Conservation (phyloP, 2,329 filamentous ascomycete species). For the Claviceps africana region DNA sequence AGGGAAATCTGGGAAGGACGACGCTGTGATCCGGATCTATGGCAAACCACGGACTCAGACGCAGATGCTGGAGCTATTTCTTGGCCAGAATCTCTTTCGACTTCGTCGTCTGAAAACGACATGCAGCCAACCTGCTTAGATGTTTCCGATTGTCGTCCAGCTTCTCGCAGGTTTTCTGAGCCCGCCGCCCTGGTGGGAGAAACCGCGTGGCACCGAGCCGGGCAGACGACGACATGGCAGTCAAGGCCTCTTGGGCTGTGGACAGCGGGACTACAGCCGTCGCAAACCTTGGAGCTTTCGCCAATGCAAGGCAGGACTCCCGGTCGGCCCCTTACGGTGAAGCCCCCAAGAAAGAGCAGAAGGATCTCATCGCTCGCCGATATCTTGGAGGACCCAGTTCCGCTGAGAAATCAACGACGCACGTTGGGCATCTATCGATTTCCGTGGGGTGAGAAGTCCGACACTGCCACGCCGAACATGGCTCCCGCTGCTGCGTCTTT, state of each 20-base stretch:
- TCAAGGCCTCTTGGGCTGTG: neutral
- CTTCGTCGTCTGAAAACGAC: no score
- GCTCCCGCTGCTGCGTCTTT: slow-evolving; percentile 8
- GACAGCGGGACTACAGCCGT: no score
- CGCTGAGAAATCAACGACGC: slow-evolving; percentile 41
- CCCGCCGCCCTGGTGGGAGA: neutral
- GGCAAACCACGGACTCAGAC: no score
- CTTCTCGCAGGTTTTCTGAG: neutral
- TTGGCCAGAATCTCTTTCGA: no score
- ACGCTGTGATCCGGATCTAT: no score
- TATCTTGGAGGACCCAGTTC: slow-evolving; percentile 47
- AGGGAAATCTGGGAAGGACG: neutral
- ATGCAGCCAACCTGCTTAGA: neutral
- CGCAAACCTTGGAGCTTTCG: no score
- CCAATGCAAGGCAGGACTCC: slow-evolving; percentile 10
- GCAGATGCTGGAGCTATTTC: no score
- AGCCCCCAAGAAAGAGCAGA: slow-evolving; percentile 39
- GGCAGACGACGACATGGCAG: neutral
- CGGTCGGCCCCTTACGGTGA: slow-evolving; percentile 33
- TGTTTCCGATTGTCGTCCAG: neutral
- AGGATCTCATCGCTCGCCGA: slow-evolving; percentile 47
- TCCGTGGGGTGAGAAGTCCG: slow-evolving; percentile 50
- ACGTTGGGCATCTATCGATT: slow-evolving; percentile 53
- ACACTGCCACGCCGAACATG: slow-evolving; percentile 38
- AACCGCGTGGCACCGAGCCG: neutral